A percentile compares a stretch with the other conserved stretches of the same genome.
These are phyloP conservation scores for Thyridium curvatum DNA, from an alignment of 2,329 filamentous ascomycete genomes.

Conservation along the genomic window DNA sequence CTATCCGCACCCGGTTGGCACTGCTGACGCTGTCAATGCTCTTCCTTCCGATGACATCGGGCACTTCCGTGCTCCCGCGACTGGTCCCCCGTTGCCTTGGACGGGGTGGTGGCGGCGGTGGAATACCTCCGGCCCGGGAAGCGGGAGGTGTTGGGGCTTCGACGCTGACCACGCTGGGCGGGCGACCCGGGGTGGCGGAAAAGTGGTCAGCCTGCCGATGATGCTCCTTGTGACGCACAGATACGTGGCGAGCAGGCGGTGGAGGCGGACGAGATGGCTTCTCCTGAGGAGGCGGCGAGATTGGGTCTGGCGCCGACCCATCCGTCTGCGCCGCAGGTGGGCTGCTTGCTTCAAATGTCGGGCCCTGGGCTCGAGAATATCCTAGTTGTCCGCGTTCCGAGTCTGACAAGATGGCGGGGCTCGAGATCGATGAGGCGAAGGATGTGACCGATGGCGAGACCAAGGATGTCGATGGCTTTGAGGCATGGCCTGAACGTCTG, in stretches of 20 bases:
- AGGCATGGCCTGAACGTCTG: conserved; percentile 35
- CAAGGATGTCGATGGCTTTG: conserved; percentile 19
- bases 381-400: conserved; percentile 5
- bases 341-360: conserved; percentile 3
- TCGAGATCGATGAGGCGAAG: conserved; percentile 2
- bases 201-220: background rate
- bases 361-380: conserved; percentile 10
- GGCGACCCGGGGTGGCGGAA: conserved; percentile 23
- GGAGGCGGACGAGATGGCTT: conserved; percentile 24
- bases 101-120: conserved; percentile 43
- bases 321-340: background rate
- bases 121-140: conserved; percentile 19
- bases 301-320: too few relatives aligned
- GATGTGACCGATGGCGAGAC: conserved; percentile 9
- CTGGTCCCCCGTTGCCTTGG: conserved; percentile 40
- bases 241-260: conserved; percentile 23
- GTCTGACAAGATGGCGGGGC: conserved; percentile 3
- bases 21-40: conserved; percentile 22
- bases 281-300: conserved; percentile 7
- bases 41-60: conserved; percentile 16
- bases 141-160: conserved; percentile 23
- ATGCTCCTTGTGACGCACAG: conserved; percentile 14
- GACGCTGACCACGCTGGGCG: conserved; percentile 33
- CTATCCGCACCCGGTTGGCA: too few relatives aligned
- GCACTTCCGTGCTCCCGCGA: conserved; percentile 32